These are phyloP conservation scores for Ophiorrhiza pumila DNA, from an alignment of 257 asterid genomes.

Conservation along the genomic window DNA sequence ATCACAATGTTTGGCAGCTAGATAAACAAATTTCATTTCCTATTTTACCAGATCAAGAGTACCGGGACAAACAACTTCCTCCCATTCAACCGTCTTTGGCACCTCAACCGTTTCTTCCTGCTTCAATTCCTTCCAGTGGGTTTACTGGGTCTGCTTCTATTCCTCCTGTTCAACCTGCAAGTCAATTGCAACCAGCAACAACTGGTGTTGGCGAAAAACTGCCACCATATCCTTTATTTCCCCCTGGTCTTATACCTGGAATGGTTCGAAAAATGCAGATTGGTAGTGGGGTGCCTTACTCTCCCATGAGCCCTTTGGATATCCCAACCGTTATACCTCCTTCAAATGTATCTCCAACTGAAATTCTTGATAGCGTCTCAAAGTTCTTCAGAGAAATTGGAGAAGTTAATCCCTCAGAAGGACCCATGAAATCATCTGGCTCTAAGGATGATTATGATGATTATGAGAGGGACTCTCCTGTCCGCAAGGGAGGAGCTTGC, in stretches of 20 bases:
- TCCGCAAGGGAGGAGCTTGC: conserved; percentile 88
- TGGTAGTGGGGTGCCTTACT: conserved; percentile 98
- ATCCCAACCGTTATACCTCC: conserved; percentile 92
- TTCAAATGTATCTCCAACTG: conserved; percentile 63
- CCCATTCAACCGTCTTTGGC: conserved; percentile 44
- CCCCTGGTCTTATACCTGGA: conserved; percentile 97
- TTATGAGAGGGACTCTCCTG: conserved; percentile 60
- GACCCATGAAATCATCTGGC: conserved; percentile 65
- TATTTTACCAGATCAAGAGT: conserved; percentile 44
- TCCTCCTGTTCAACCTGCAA: conserved; percentile 53
- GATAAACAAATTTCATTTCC: conserved; percentile 44
- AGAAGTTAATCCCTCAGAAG: conserved; percentile 90
- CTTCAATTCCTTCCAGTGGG: conserved; percentile 45
- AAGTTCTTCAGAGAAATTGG: conserved; percentile 90
- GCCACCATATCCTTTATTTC: conserved; percentile 85
- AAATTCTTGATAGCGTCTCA: conserved; percentile 82
- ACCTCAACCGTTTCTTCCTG: conserved; percentile 61
- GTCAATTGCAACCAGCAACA: conserved; percentile 31
- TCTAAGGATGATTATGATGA: conserved; percentile 57
- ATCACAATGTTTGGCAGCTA: conserved; percentile 53
- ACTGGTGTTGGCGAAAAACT: conserved; percentile 58
- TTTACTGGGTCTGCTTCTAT: conserved; percentile 45
- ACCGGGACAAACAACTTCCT: conserved; percentile 49
- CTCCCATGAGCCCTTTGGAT: conserved; percentile 94
- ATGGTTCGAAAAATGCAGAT: conserved; percentile 99